Conservation (phyloP, 768 basidiomycete species). For the Rhodosporidiobolus odoratus region DNA sequence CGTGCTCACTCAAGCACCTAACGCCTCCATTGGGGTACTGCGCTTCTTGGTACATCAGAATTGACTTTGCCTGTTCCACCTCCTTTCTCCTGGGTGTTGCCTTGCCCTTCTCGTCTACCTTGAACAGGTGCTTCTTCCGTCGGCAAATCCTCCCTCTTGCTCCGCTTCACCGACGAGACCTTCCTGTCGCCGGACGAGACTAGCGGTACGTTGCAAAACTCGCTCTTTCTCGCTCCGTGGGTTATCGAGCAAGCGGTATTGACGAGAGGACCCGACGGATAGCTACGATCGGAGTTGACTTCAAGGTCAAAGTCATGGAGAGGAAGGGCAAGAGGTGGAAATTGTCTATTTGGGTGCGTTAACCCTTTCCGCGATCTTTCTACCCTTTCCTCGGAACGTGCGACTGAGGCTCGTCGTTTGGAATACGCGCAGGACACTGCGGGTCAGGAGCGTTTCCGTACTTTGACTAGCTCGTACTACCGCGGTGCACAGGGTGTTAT, state of each 20-base stretch:
- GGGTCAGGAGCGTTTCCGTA: conserved; percentile 87
- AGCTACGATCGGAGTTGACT: conserved; percentile 50
- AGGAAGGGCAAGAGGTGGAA: conserved; percentile 53
- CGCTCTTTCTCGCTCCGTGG: conserved; percentile 46
- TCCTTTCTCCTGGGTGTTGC: background rate
- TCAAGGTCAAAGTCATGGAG: conserved; percentile 48
- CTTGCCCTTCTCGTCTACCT: background rate
- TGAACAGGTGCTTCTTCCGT: conserved; percentile 52
- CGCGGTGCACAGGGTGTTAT: conserved; percentile 57
- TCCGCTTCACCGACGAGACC: conserved; percentile 94
- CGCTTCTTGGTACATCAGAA: no score
- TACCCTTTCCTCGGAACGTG: background rate
- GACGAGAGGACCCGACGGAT: background rate
- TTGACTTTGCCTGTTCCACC: background rate
- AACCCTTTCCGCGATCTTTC: background rate
- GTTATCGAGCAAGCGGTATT: conserved; percentile 50
- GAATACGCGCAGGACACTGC: conserved; percentile 79
- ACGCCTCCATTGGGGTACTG: no score
- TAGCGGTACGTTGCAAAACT: conserved; percentile 60
- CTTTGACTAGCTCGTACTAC: conserved; percentile 92
- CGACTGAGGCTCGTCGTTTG: no score
- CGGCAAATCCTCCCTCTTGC: conserved; percentile 81
- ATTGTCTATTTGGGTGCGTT: conserved; percentile 87
- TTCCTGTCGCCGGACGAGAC: conserved; percentile 89
- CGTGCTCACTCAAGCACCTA: no score